phyloP scores from a whole-genome alignment of 2,329 filamentous ascomycete genomes.

The Polytolypa hystricis region DNA sequence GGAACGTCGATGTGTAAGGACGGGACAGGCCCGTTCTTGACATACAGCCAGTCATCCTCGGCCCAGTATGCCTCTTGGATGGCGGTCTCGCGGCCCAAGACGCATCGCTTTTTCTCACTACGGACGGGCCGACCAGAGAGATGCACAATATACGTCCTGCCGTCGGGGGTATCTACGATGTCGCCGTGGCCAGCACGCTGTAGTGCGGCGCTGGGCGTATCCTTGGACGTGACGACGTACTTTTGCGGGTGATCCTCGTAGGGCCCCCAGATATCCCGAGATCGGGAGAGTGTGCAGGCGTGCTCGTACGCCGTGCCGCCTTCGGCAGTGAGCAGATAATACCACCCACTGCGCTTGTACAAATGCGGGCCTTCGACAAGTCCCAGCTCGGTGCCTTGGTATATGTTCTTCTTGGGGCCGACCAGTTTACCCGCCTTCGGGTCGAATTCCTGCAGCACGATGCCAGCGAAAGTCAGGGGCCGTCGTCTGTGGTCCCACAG shows the following conservation, averaged over 20 bases:
- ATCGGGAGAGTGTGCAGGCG: conserved; percentile 38
- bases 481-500: conserved; percentile 44
- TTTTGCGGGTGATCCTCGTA: conserved; percentile 35
- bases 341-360: conserved; percentile 41
- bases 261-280: conserved; percentile 35
- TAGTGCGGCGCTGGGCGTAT: conserved; percentile 36
- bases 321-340: conserved; percentile 45
- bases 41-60: conserved; percentile 51
- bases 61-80: conserved; percentile 51
- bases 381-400: too few species aligned
- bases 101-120: conserved; percentile 42
- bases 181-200: conserved; percentile 46
- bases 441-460: conserved; percentile 49
- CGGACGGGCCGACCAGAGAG: conserved; percentile 42
- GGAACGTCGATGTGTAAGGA: conserved; percentile 44
- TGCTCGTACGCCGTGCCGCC: conserved; percentile 42
- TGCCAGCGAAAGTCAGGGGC: conserved; percentile 43
- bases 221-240: conserved; percentile 32
- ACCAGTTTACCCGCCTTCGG: conserved; percentile 39
- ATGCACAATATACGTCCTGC: conserved; percentile 45
- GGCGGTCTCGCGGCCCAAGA: conserved; percentile 45
- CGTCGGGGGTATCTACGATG: conserved; percentile 44
- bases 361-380: conserved; percentile 45
- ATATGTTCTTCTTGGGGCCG: conserved; percentile 46
- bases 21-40: conserved; percentile 48